Conservation (phyloP, 208 protist species). For the Acanthamoeba royreba region DNA sequence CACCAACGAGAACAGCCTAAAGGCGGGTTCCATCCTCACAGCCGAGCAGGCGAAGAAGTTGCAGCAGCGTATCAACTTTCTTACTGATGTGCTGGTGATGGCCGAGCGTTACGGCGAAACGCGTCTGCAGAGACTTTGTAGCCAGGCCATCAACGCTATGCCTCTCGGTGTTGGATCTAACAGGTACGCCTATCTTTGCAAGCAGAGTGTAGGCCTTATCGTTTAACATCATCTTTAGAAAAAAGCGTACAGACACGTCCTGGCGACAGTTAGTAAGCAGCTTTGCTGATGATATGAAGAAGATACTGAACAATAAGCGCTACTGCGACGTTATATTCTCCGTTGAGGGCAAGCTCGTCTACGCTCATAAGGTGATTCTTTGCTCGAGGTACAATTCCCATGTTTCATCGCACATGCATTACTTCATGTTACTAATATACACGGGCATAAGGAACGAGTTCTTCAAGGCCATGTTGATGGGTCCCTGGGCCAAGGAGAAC, state of each 20-base stretch:
- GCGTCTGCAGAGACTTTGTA: not conserved
- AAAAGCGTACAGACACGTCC: not conserved
- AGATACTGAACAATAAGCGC: not conserved
- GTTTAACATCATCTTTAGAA: not conserved
- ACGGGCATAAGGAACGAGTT: not conserved
- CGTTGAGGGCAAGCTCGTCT: not conserved
- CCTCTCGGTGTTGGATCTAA: no score
- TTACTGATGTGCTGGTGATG: not conserved
- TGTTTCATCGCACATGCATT: not conserved
- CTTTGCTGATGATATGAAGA: not conserved
- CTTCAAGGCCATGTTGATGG: slow-evolving; percentile 23
- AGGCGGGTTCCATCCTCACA: no score
- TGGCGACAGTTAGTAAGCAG: not conserved
- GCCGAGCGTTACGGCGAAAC: slow-evolving; percentile 1
- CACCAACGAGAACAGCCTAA: not conserved
- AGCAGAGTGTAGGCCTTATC: no score
- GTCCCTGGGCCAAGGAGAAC: not conserved
- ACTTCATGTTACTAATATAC: not conserved
- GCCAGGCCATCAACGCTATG: not conserved
- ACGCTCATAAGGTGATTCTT: not conserved
- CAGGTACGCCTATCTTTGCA: no score
- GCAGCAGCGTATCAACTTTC: not conserved
- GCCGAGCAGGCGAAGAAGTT: not conserved
- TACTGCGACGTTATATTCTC: slow-evolving; percentile 20
- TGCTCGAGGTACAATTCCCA: not conserved